Evolutionary conservation across 176 grass and related monocot genomes (phyloP).

Genomic region (Hsuehochloa calcarea): DNA sequence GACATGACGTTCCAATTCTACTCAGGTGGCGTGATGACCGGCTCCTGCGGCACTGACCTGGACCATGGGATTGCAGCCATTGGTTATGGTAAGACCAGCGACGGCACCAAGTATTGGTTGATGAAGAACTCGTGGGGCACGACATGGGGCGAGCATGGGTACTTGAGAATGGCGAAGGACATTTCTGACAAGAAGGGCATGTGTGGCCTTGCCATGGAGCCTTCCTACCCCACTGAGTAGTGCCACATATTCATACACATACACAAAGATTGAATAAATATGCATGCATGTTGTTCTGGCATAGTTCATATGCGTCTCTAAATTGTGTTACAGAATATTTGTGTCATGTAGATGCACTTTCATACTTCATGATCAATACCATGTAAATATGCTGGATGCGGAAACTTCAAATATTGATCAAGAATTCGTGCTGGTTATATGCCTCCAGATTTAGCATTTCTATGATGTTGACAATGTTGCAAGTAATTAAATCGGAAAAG

Average conservation of each 20-base stretch:
- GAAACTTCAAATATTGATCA: too few species aligned
- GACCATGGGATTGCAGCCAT: constrained; percentile 42
- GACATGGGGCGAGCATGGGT: constrained; percentile 1
- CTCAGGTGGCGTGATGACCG: constrained; percentile 39
- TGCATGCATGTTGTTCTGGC: too few species aligned
- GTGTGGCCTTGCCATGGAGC: constrained; percentile 37
- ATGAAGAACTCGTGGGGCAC: not conserved
- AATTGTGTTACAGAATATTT: too few species aligned
- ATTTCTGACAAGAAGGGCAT: constrained; percentile 25
- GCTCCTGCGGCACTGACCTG: constrained; percentile 11
- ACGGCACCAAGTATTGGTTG: constrained; percentile 43
- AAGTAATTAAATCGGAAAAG: too few species aligned
- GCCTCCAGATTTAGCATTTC: too few species aligned
- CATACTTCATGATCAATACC: too few species aligned
- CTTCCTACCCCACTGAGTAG: constrained; percentile 26
- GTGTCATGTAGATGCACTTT: too few species aligned
- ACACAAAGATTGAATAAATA: not conserved
- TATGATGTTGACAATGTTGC: too few species aligned
- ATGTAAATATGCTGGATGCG: too few species aligned
- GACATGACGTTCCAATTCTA: constrained; percentile 44
- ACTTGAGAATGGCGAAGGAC: constrained; percentile 16
- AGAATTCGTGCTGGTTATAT: too few species aligned
- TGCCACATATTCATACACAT: not conserved
- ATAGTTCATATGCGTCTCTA: too few species aligned
- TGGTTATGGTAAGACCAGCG: constrained; percentile 27